Conservation (phyloP, 192 early-diverging fungal genomes). For the Cladochytrium replicatum region DNA sequence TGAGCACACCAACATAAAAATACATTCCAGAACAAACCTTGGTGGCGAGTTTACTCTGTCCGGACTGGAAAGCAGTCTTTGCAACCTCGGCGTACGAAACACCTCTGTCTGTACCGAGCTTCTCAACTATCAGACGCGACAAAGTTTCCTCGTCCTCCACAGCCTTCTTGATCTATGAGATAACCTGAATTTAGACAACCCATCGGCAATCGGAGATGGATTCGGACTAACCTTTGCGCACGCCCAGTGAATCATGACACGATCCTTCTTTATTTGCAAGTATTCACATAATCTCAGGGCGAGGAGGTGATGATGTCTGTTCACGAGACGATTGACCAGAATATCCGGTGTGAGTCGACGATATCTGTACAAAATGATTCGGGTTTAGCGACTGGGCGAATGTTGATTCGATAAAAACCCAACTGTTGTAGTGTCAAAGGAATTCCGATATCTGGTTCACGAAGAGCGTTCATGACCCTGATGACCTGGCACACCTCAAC, state of each 20-base stretch:
- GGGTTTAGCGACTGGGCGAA: too few species aligned
- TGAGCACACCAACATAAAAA: slow-evolving; percentile 8
- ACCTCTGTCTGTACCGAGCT: slow-evolving; percentile 56
- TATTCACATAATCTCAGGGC: slow-evolving; percentile 80
- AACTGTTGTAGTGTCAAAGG: slow-evolving; percentile 83
- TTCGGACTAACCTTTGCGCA: slow-evolving; percentile 64
- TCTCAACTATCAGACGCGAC: slow-evolving; percentile 66
- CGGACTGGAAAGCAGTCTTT: slow-evolving; percentile 74
- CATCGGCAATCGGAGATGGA: not conserved
- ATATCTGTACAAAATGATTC: slow-evolving; percentile 45
- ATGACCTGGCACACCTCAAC: slow-evolving; percentile 78
- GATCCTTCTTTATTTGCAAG: slow-evolving; percentile 63
- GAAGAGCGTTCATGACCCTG: slow-evolving; percentile 83
- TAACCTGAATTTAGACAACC: too few species aligned
- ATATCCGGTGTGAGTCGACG: slow-evolving; percentile 65
- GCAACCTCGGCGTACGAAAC: slow-evolving; percentile 90
- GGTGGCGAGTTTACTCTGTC: slow-evolving; percentile 74
- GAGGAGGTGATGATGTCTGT: slow-evolving; percentile 74
- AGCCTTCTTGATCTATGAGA: slow-evolving; percentile 70
- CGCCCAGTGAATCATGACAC: slow-evolving; percentile 92
- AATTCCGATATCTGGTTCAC: slow-evolving; percentile 76
- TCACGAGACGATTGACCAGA: slow-evolving; percentile 71
- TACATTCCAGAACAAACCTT: slow-evolving; percentile 34
- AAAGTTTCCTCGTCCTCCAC: slow-evolving; percentile 82
- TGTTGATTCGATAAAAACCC: slow-evolving; percentile 6